Conservation (phyloP, 2,329 filamentous ascomycete genomes). For the Huntiella decipiens region DNA sequence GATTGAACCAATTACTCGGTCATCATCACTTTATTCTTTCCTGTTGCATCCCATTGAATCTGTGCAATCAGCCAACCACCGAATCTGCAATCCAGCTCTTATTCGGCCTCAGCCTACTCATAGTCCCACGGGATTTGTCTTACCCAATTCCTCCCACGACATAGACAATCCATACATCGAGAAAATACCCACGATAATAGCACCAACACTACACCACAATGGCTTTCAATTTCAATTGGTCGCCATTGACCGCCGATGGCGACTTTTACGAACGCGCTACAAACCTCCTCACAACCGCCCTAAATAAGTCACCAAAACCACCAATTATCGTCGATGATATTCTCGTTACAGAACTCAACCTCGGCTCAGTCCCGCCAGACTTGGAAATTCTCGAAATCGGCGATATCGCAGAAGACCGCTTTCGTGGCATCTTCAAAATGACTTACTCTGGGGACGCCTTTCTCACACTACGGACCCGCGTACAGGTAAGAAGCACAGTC, state of each 20-base stretch:
- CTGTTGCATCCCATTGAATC: background rate
- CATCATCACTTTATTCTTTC: too few species aligned
- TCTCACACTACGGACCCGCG: slow-evolving; percentile 82
- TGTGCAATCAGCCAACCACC: too few species aligned
- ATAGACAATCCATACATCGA: background rate
- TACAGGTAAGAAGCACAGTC: slow-evolving; percentile 44
- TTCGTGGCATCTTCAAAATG: slow-evolving; percentile 99
- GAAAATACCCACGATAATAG: background rate
- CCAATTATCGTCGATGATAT: slow-evolving; percentile 99
- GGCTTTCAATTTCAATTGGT: slow-evolving; percentile 99
- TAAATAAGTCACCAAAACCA: slow-evolving; percentile 95
- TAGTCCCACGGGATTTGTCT: background rate
- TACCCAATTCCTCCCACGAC: background rate
- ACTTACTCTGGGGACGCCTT: slow-evolving; percentile 91
- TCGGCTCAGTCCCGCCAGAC: slow-evolving; percentile 84
- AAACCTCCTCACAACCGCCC: slow-evolving; percentile 79
- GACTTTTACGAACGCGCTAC: slow-evolving; percentile 76
- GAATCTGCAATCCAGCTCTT: background rate
- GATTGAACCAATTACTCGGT: too few species aligned
- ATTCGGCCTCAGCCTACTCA: background rate
- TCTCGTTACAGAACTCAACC: slow-evolving; percentile 90
- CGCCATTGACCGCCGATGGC: slow-evolving; percentile 88
- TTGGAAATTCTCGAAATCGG: slow-evolving; percentile 96
- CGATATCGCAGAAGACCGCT: slow-evolving; percentile 88
- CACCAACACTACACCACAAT: slow-evolving; percentile 36